A percentile compares a stretch with the other conserved stretches of the same genome.
Evolutionary conservation across 345 rosid genomes (phyloP).

Genomic region (Brassica carinata): DNA sequence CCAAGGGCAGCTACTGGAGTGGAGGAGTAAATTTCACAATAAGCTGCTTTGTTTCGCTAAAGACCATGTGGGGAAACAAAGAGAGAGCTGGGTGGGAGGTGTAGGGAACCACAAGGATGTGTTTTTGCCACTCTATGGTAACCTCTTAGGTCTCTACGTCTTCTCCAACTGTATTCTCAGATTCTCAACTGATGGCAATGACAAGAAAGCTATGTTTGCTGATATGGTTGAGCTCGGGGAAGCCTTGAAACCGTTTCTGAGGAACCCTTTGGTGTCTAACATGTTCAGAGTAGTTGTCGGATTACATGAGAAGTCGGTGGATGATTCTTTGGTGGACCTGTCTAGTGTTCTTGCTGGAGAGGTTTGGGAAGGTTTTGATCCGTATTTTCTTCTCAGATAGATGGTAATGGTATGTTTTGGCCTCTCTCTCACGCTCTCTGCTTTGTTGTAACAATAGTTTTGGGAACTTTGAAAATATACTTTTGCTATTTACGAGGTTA

Average conservation of each 20-base stretch:
- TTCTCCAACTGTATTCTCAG: slow-evolving; percentile 64
- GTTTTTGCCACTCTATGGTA: slow-evolving; percentile 79
- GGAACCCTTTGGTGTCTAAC: slow-evolving; percentile 70
- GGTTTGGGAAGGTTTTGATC: slow-evolving; percentile 73
- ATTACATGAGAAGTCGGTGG: slow-evolving; percentile 48
- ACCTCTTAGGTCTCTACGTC: slow-evolving; percentile 75
- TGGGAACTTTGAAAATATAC: neutral
- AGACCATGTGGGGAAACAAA: slow-evolving; percentile 47
- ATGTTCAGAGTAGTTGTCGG: slow-evolving; percentile 55
- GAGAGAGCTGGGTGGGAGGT: slow-evolving; percentile 80
- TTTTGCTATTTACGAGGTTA: slow-evolving; percentile 10
- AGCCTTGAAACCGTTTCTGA: slow-evolving; percentile 56
- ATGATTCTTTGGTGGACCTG: slow-evolving; percentile 28
- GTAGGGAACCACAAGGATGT: slow-evolving; percentile 89
- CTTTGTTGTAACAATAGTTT: neutral
- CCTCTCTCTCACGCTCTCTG: neutral
- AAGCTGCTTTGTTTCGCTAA: slow-evolving; percentile 60
- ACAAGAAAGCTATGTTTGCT: slow-evolving; percentile 34
- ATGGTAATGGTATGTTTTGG: neutral
- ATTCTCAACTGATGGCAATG: slow-evolving; percentile 36
- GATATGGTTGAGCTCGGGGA: slow-evolving; percentile 63
- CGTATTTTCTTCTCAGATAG: slow-evolving; percentile 68
- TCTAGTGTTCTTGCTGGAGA: slow-evolving; percentile 35
- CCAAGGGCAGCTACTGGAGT: slow-evolving; percentile 44
- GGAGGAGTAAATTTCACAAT: slow-evolving; percentile 62